Conservation (phyloP, 495 filamentous ascomycete species). For the Podospora fimiseda region DNA sequence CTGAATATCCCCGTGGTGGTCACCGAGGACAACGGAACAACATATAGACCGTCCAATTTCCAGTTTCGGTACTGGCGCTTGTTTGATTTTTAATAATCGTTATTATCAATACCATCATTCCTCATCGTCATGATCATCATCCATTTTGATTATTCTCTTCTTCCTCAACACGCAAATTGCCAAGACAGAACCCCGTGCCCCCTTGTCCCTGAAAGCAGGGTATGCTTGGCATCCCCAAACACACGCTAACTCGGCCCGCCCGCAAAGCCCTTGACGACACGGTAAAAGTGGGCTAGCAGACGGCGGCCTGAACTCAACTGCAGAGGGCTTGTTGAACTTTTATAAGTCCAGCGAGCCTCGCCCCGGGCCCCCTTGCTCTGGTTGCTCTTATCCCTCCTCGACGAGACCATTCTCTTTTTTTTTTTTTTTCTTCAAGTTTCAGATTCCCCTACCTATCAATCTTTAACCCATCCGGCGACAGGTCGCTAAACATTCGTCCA, state of each 20-base stretch:
- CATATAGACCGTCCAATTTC: too few relatives aligned
- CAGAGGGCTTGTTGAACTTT: not conserved
- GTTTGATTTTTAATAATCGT: too few relatives aligned
- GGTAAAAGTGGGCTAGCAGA: constrained; percentile 6
- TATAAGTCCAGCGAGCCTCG: constrained; percentile 12
- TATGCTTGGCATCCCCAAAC: not conserved
- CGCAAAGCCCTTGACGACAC: constrained; percentile 4
- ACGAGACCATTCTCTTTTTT: not conserved
- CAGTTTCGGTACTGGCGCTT: too few relatives aligned
- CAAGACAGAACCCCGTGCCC: not conserved
- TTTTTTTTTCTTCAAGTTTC: not conserved
- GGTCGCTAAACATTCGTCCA: not conserved
- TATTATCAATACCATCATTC: too few relatives aligned
- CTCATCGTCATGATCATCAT: too few relatives aligned
- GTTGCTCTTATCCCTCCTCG: not conserved
- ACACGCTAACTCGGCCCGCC: constrained; percentile 2
- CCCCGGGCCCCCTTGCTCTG: constrained; percentile 1
- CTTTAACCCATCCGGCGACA: too few relatives aligned
- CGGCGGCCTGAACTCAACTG: constrained; percentile 1
- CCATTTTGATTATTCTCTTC: too few relatives aligned
- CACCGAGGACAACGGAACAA: too few relatives aligned
- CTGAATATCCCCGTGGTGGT: not conserved
- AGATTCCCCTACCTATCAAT: too few relatives aligned
- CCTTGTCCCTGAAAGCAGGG: not conserved
- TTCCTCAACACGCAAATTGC: not conserved